phyloP scores from a whole-genome alignment of 768 basidiomycete species.

The Tricholoma saponaceum region DNA sequence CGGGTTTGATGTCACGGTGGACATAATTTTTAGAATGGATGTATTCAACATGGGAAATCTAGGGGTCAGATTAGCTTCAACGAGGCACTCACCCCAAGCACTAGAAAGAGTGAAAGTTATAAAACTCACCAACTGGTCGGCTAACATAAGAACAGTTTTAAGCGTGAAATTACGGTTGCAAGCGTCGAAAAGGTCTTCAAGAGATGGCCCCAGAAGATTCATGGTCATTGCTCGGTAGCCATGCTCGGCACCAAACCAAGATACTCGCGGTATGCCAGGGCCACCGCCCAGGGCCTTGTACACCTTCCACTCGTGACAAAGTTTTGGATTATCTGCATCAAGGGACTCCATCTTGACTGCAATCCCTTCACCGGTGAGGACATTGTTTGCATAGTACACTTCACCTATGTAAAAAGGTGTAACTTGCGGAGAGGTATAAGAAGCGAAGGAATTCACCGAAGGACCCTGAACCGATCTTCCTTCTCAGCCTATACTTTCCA shows the following conservation, averaged over 20 bases:
- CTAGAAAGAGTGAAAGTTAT: constrained; percentile 12
- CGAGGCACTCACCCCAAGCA: constrained; percentile 15
- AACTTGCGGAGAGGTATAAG: no score
- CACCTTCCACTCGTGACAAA: constrained; percentile 70
- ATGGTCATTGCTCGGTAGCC: constrained; percentile 47
- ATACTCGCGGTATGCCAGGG: constrained; percentile 67
- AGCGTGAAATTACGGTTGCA: constrained; percentile 75
- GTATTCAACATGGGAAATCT: constrained; percentile 99
- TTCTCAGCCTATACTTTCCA: no score
- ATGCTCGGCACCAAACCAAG: constrained; percentile 66
- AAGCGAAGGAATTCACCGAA: neutral
- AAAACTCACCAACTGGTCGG: constrained; percentile 84
- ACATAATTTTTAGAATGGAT: constrained; percentile 99
- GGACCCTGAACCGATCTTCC: constrained; percentile 3
- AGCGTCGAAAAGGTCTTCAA: constrained; percentile 62
- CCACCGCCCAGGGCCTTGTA: constrained; percentile 74
- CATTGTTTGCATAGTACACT: constrained; percentile 77
- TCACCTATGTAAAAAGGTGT: constrained; percentile 42
- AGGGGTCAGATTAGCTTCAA: constrained; percentile 9
- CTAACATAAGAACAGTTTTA: constrained; percentile 94
- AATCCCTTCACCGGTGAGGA: constrained; percentile 80
- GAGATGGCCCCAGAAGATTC: constrained; percentile 65
- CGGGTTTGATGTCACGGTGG: constrained; percentile 68
- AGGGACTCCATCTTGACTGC: constrained; percentile 63
- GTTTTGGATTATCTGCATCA: constrained; percentile 63